phyloP scores from a whole-genome alignment of 1,139 yeast genomes.

The Blastobotrys ciferrii region DNA sequence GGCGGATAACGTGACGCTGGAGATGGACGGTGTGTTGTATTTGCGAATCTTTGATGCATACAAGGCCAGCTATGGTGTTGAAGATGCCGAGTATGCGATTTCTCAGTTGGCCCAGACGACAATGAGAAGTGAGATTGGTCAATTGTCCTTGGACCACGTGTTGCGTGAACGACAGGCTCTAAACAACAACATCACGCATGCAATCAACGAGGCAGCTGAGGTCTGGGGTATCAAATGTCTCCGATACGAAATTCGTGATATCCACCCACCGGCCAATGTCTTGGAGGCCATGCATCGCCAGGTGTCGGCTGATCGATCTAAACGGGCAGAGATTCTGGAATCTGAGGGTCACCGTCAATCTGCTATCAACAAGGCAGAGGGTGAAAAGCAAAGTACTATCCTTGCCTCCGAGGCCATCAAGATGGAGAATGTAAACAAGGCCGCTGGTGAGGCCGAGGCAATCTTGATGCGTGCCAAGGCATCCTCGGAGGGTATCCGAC shows the following conservation, averaged over 20 bases:
- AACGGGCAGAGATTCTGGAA: slow-evolving; percentile 82
- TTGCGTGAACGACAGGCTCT: slow-evolving; percentile 71
- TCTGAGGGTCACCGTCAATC: slow-evolving; percentile 81
- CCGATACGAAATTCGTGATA: slow-evolving; percentile 83
- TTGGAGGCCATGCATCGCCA: slow-evolving; percentile 89
- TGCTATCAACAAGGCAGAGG: slow-evolving; percentile 79
- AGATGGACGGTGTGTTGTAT: slow-evolving; percentile 80
- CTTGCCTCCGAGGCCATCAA: slow-evolving; percentile 69
- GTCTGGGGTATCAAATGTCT: slow-evolving; percentile 87
- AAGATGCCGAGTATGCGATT: slow-evolving; percentile 82
- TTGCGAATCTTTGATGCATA: slow-evolving; percentile 77
- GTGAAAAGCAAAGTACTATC: slow-evolving; percentile 66
- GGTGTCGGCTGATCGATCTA: slow-evolving; percentile 81
- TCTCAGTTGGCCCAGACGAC: slow-evolving; percentile 87
- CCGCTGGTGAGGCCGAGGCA: slow-evolving; percentile 70
- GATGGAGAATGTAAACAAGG: slow-evolving; percentile 60
- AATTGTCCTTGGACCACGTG: slow-evolving; percentile 73
- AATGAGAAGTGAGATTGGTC: slow-evolving; percentile 87
- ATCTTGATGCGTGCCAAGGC: slow-evolving; percentile 69
- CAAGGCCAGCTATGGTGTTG: slow-evolving; percentile 86
- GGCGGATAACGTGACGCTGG: slow-evolving; percentile 79
- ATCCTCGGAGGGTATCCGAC: slow-evolving; percentile 66
- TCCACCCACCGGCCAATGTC: slow-evolving; percentile 85
- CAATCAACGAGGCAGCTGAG: slow-evolving; percentile 78
- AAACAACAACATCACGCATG: slow-evolving; percentile 70